These are phyloP conservation scores for Colletotrichum sansevieriae DNA, from an alignment of 2,329 filamentous ascomycete species.

Conservation along the genomic window DNA sequence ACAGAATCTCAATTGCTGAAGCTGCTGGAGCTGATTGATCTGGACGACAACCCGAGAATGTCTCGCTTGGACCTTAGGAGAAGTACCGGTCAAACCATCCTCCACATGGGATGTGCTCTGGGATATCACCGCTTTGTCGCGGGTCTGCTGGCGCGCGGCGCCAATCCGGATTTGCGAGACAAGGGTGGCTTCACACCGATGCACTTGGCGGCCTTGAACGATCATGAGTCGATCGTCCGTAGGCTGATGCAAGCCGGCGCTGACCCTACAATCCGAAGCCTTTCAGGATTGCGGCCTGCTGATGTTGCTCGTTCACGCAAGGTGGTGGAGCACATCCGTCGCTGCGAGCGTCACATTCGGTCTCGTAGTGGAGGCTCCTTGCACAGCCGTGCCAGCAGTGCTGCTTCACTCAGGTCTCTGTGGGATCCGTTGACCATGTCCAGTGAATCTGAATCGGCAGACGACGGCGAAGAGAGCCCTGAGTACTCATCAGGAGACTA, in stretches of 20 bases:
- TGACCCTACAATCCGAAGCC: slow-evolving; percentile 76
- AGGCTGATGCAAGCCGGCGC: slow-evolving; percentile 80
- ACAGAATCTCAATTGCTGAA: slow-evolving; percentile 76
- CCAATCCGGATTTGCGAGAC: slow-evolving; percentile 80
- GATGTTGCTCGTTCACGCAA: slow-evolving; percentile 77
- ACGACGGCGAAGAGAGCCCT: slow-evolving; percentile 56
- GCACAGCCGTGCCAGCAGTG: slow-evolving; percentile 74
- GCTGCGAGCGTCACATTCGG: slow-evolving; percentile 71
- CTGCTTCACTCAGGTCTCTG: slow-evolving; percentile 74
- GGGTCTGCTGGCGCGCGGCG: slow-evolving; percentile 81
- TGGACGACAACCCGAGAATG: slow-evolving; percentile 78
- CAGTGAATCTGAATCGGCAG: slow-evolving; percentile 57
- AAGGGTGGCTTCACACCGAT: slow-evolving; percentile 85
- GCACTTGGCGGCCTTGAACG: slow-evolving; percentile 83
- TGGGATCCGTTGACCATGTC: slow-evolving; percentile 69
- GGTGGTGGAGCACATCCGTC: slow-evolving; percentile 73
- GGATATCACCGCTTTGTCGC: slow-evolving; percentile 83
- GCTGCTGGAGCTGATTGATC: slow-evolving; percentile 82
- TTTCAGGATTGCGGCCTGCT: slow-evolving; percentile 77
- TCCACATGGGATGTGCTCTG: slow-evolving; percentile 82
- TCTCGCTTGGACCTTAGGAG: slow-evolving; percentile 75
- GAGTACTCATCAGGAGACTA: slow-evolving; percentile 62
- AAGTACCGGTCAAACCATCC: slow-evolving; percentile 81
- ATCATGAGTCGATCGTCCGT: slow-evolving; percentile 81
- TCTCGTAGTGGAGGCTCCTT: slow-evolving; percentile 74